Base-by-base conservation (phyloP, 1,139 yeast genomes). In the Debaryomycetaceae sp. region DNA sequence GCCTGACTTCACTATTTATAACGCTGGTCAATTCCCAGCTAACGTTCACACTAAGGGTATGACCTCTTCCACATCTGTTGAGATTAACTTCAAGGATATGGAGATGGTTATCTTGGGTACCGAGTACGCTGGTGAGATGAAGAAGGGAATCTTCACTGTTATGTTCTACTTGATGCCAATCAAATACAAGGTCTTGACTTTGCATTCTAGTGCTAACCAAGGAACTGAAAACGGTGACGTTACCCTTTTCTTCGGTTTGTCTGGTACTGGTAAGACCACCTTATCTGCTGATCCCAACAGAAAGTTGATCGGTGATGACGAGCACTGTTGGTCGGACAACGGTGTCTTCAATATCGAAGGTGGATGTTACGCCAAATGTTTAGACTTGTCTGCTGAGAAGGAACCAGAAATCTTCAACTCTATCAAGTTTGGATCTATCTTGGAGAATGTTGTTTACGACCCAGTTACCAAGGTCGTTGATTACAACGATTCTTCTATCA, bases 301-400 rank as follows among this genome's bases (percentile, higher is more conserved):
- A 70, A 72, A 80, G 65, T 80, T 92, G 66, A 92, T 92, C 61
- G 98, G 98, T 67, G 98, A 92, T 64, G 98, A 92, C 64, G 98
- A 92, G 74, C 98, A 92, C 75, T 92, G 98, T 75, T 92, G 98
- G 98, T 87, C 97, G 29, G 96, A 92, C 68, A 75, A 86, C 53
- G 98, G 98, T 73, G 97, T 92, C 47, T 92, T 92, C 83, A 92
- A 92, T 81, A 91, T 92, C 61, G 98, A 92, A 75, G 98, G 98
- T 70, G 98, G 98, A 51, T 92, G 98, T 76, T 92, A 92, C 75
- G 98, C 98, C 61, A 92, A 92, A 73, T 91, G 98, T 74, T 76
- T 92, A 54, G 96, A 89, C 59, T 78, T 92, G 53, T 75, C 91
- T 42, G 84, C 76, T 49, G 97, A 88, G 72, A 91, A 86, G 71